These are phyloP conservation scores for Pseudogymnoascus pannorum DNA, from an alignment of 2,329 filamentous ascomycete genomes.

Conservation along the genomic window DNA sequence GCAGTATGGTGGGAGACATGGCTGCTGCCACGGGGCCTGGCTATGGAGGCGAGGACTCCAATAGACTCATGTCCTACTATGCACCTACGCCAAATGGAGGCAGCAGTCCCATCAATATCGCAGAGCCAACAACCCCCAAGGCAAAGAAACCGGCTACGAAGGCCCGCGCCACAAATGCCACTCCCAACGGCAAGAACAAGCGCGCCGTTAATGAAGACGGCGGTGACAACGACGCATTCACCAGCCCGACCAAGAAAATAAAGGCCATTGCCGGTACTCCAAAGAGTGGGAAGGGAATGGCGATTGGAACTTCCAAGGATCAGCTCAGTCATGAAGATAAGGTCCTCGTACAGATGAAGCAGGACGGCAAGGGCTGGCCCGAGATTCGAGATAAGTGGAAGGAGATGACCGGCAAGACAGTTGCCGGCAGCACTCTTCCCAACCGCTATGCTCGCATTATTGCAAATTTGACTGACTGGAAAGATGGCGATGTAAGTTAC, in stretches of 20 bases:
- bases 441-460: not conserved
- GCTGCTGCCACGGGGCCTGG: not conserved
- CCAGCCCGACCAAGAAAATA: not conserved
- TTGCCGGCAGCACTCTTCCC: not conserved
- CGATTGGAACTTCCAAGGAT: not conserved
- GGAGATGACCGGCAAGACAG: not conserved
- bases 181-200: not conserved
- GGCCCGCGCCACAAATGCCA: not conserved
- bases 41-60: not conserved
- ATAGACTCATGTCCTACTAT: not conserved
- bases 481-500: conserved; percentile 8
- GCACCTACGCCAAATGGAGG: not conserved
- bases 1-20: not conserved
- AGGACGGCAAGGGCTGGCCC: not conserved
- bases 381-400: not conserved
- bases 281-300: not conserved
- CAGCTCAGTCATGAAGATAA: not conserved
- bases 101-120: not conserved
- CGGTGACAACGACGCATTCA: not conserved
- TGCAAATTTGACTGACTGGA: not conserved
- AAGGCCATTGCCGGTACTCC: not conserved
- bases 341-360: not conserved
- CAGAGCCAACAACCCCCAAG: not conserved
- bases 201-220: not conserved
- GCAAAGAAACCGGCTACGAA: not conserved